Percentiles rank a stretch among this genome's conserved stretches.
Evolutionary conservation across 1,139 yeast species (phyloP).

Genomic region (Debaryomyces sp.): DNA sequence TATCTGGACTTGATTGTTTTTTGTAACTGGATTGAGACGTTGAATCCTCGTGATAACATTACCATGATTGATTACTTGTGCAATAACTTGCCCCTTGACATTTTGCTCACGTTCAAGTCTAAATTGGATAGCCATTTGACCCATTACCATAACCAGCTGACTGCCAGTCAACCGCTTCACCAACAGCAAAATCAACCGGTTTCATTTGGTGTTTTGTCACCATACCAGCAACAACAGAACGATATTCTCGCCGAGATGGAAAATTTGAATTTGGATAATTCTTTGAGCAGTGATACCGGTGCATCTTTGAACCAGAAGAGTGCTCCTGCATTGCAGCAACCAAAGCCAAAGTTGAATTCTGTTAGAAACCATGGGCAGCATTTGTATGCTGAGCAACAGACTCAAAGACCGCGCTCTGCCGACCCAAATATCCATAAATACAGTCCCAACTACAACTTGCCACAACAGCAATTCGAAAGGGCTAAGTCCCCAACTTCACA

Average conservation of each 20-base stretch:
- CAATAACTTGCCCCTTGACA: slow-evolving; percentile 52
- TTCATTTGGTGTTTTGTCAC: slow-evolving; percentile 12
- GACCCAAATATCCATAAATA: slow-evolving; percentile 33
- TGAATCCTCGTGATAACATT: slow-evolving; percentile 58
- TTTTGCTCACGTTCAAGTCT: slow-evolving; percentile 46
- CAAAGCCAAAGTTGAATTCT: slow-evolving; percentile 38
- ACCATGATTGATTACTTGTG: slow-evolving; percentile 62
- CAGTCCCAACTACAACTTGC: slow-evolving; percentile 14
- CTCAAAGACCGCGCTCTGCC: slow-evolving; percentile 46
- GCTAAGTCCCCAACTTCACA: slow-evolving; percentile 49
- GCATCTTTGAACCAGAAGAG: slow-evolving; percentile 7
- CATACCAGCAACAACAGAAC: slow-evolving; percentile 16
- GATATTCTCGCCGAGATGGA: slow-evolving; percentile 35
- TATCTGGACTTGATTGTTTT: slow-evolving; percentile 52
- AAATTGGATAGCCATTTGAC: slow-evolving; percentile 39
- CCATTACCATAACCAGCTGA: slow-evolving; percentile 10
- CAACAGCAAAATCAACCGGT: slow-evolving; percentile 10
- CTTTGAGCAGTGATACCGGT: slow-evolving; percentile 15
- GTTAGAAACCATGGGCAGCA: slow-evolving; percentile 26
- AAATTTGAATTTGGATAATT: slow-evolving; percentile 23
- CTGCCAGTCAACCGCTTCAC: slow-evolving; percentile 11
- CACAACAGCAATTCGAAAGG: slow-evolving; percentile 31
- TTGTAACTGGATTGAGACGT: slow-evolving; percentile 61
- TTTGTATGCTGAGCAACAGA: slow-evolving; percentile 32
- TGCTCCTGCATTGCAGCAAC: slow-evolving; percentile 31